Base-by-base conservation (phyloP, 2,329 filamentous ascomycete species). In the Xylariaceae sp. region DNA sequence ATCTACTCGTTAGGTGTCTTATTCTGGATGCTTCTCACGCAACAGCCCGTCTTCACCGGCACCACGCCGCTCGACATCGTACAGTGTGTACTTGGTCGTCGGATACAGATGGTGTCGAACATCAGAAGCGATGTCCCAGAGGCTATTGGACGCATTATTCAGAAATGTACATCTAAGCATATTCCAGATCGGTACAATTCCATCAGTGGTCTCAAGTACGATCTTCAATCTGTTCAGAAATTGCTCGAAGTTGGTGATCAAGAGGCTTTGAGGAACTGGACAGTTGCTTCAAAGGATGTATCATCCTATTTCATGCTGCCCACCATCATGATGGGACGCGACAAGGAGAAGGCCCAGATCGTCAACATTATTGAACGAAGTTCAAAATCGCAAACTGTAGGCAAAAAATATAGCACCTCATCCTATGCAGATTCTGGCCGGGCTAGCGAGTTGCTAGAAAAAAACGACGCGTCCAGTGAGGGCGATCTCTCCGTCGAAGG, bases 251-350 rank as follows among this genome's bases (percentile, higher is more conserved):
- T 91, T 67, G 92, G 91, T 15, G 87, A 96, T 67, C 80, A 82
- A 62, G 76, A 83, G 55, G 85, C 86, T 0, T 77, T 97, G 56
- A 85, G 85, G 60, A 81, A 87, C 45, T 95, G 90, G 79, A 80
- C 84, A 63, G 86, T 95, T 61, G 92, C 85, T 10, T 84, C 86
- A n/a, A 90, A 87, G 59, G 93, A 97, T 73, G 86, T 96, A 0
- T 96, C 91, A 0, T 95, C 92, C 3, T 94, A 95, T 70, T 97
- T 97, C 74, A 88, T 92, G 66, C 81, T 97, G 17, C 93, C 93
- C 0, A 83, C 85, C 0, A 80, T 81, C 59, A 91, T 95, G 80
- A 89, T 96, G 64, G 93, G 93, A 2, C 84, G 92, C 42, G 80
- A 87, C 35, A 79, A 83, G 62, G 90, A 96, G 71, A 85, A 85